A percentile compares a stretch with the other conserved stretches of the same genome.
Evolutionary conservation across 192 early-diverging fungal genomes (phyloP).

Genomic region (Jimgerdemannia lactiflua): DNA sequence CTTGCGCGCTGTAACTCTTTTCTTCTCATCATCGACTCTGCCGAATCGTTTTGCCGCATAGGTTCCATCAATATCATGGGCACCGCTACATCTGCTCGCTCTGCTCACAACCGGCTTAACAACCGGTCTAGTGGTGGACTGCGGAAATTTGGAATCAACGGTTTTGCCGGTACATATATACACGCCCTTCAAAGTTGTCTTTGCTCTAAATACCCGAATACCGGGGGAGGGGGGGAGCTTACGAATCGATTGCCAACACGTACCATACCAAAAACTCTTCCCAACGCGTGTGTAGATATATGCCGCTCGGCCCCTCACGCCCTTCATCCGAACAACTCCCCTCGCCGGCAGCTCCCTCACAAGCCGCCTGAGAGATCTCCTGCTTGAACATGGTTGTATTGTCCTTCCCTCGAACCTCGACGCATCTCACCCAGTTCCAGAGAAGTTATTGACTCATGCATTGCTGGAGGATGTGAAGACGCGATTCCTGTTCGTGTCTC

Average conservation of each 20-base stretch:
- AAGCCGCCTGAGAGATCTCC: conserved; percentile 51
- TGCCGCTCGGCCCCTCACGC: conserved; percentile 62
- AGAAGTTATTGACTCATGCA: conserved; percentile 41
- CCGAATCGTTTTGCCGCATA: conserved; percentile 4
- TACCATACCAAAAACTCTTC: not conserved
- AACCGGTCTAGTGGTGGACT: conserved; percentile 85
- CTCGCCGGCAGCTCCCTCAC: conserved; percentile 63
- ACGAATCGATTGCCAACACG: too few relatives aligned
- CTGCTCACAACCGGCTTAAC: conserved; percentile 72
- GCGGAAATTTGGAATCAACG: conserved; percentile 72
- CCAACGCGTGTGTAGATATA: conserved; percentile 49
- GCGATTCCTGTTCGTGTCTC: conserved; percentile 58
- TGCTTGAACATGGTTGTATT: conserved; percentile 51
- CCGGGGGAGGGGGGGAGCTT: too few relatives aligned
- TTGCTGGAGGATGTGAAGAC: conserved; percentile 68
- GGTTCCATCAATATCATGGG: conserved; percentile 79
- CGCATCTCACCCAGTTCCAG: conserved; percentile 37
- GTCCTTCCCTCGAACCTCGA: conserved; percentile 42
- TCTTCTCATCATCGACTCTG: not conserved
- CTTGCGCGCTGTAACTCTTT: too few relatives aligned
- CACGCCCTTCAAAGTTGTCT: not conserved
- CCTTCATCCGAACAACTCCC: conserved; percentile 58
- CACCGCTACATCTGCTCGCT: conserved; percentile 66
- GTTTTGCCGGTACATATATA: conserved; percentile 71
- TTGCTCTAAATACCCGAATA: not conserved